Percentiles rank a stretch among this genome's conserved stretches.
Conservation (phyloP, 176 grass and related monocot species). For the Oropetium thomaeum region DNA sequence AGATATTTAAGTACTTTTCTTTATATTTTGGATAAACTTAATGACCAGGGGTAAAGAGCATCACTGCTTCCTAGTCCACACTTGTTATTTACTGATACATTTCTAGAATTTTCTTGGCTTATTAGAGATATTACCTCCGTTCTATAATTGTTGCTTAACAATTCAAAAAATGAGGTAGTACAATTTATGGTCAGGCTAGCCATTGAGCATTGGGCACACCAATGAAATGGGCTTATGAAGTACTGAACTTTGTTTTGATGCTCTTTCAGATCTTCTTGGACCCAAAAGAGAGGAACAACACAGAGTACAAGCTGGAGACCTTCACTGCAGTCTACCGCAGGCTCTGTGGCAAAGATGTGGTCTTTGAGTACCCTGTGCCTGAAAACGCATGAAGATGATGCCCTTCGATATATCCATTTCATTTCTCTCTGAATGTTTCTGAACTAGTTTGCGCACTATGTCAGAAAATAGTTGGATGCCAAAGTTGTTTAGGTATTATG, state of each 20-base stretch:
- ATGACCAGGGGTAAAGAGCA: background rate
- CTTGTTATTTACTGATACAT: background rate
- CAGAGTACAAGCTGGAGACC: slow-evolving; percentile 92
- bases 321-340: slow-evolving; percentile 82
- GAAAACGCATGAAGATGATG: slow-evolving; percentile 44
- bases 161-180: no score
- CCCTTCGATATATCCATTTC: slow-evolving; percentile 12
- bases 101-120: background rate
- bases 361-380: slow-evolving; percentile 54
- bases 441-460: slow-evolving; percentile 18
- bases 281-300: slow-evolving; percentile 97
- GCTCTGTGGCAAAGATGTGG: slow-evolving; percentile 80
- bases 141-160: no score
- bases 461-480: slow-evolving; percentile 46
- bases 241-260: background rate
- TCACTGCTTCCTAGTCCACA: background rate
- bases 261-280: slow-evolving; percentile 77
- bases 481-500: slow-evolving; percentile 24
- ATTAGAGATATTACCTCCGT: background rate
- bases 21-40: background rate
- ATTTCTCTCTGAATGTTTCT: slow-evolving; percentile 21
- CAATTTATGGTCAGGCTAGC: background rate
- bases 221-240: background rate
- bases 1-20: background rate
- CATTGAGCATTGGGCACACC: background rate